Evolutionary conservation across 495 filamentous ascomycete species (phyloP).

Genomic region (Chaetomium tenue): DNA sequence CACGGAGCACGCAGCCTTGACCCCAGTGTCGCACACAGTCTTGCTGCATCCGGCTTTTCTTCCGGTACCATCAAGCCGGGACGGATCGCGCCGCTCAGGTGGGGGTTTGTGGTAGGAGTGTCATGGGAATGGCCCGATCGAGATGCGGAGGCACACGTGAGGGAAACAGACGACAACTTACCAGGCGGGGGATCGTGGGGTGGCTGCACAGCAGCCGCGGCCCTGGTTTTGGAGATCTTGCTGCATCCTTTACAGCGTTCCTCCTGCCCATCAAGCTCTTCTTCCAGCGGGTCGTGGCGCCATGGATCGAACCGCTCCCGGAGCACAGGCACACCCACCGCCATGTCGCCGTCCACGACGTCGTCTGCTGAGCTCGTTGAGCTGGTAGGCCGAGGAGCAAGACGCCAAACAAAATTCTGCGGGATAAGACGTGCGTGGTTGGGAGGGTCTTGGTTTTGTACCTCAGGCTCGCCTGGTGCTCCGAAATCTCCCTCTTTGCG

Average conservation of each 20-base stretch:
- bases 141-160: constrained; percentile 15
- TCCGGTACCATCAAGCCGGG: constrained; percentile 10
- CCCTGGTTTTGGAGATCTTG: constrained; percentile 33
- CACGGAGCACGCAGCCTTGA: background rate
- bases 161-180: constrained; percentile 23
- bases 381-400: constrained; percentile 28
- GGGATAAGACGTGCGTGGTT: constrained; percentile 22
- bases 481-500: constrained; percentile 29
- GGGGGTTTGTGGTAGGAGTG: constrained; percentile 11
- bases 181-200: constrained; percentile 19
- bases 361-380: constrained; percentile 12
- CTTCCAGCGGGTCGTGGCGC: constrained; percentile 21
- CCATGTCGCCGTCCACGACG: constrained; percentile 26
- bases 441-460: constrained; percentile 28
- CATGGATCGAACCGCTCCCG: constrained; percentile 36
- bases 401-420: constrained; percentile 35
- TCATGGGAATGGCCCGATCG: background rate
- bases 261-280: constrained; percentile 19
- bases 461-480: background rate
- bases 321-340: constrained; percentile 31
- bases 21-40: background rate
- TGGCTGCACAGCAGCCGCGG: constrained; percentile 18
- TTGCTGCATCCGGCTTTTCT: constrained; percentile 15
- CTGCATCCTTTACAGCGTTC: constrained; percentile 33
- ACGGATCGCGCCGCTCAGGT: constrained; percentile 11